Conservation (phyloP, 2,329 filamentous ascomycete species). For the Hymenoscyphus fructigenus region DNA sequence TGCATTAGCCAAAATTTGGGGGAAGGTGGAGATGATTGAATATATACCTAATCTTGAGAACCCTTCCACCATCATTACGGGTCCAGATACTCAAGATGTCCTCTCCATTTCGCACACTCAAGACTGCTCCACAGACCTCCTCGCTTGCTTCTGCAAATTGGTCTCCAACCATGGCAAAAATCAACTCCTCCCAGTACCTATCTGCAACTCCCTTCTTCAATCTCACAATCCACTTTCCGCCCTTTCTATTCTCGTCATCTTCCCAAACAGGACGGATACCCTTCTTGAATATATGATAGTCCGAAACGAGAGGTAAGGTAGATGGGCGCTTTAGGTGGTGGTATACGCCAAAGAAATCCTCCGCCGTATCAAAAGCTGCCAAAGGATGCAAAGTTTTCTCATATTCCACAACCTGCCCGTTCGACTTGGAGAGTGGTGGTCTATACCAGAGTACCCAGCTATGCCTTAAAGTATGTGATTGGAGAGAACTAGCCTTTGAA, state of each 20-base stretch:
- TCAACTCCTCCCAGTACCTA: slow-evolving; percentile 92
- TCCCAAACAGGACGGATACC: slow-evolving; percentile 98
- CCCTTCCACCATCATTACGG: slow-evolving; percentile 85
- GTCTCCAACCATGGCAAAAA: slow-evolving; percentile 88
- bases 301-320: slow-evolving; percentile 82
- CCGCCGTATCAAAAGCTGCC: slow-evolving; percentile 75
- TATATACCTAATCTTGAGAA: slow-evolving; percentile 89
- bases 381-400: slow-evolving; percentile 93
- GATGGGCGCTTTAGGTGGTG: slow-evolving; percentile 88
- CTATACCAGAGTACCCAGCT: slow-evolving; percentile 98
- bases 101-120: slow-evolving; percentile 92
- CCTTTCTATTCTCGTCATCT: slow-evolving; percentile 92
- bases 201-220: slow-evolving; percentile 97
- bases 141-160: slow-evolving; percentile 91
- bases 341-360: slow-evolving; percentile 91
- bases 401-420: slow-evolving; percentile 75
- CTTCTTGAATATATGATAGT: slow-evolving; percentile 98
- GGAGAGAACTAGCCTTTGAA: slow-evolving; percentile 43
- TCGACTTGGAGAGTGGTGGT: slow-evolving; percentile 93
- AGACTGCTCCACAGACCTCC: slow-evolving; percentile 90
- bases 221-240: slow-evolving; percentile 96
- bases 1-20: slow-evolving; percentile 18
- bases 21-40: slow-evolving; percentile 13
- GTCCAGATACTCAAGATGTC: slow-evolving; percentile 99
- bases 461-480: slow-evolving; percentile 68